Conservation (phyloP, 495 filamentous ascomycete species). For the Rusavskia elegans region DNA sequence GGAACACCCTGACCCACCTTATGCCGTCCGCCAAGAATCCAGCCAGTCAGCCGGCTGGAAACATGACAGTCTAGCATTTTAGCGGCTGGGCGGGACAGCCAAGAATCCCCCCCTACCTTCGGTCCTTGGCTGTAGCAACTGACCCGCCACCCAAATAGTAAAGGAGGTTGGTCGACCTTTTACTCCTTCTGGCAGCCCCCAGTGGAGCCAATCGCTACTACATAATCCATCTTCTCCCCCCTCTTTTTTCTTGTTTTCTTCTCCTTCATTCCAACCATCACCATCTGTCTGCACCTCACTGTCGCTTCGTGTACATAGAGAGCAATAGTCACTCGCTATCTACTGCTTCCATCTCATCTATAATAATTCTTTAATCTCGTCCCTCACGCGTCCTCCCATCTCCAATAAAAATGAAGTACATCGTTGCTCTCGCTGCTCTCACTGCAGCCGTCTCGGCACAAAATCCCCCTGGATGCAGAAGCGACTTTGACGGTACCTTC, state of each 20-base stretch:
- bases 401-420: neutral
- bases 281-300: neutral
- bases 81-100: too few relatives aligned
- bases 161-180: neutral
- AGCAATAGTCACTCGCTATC: constrained; percentile 1
- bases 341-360: neutral
- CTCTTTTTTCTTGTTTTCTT: neutral
- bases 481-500: neutral
- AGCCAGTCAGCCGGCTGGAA: too few relatives aligned
- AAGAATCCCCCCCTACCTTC: too few relatives aligned
- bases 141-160: too few relatives aligned
- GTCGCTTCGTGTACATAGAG: constrained; percentile 1
- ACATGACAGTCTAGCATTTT: too few relatives aligned
- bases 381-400: neutral
- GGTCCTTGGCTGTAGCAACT: too few relatives aligned
- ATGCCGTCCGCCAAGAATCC: too few relatives aligned
- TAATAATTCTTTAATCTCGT: neutral
- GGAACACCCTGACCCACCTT: too few relatives aligned
- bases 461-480: neutral
- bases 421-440: neutral
- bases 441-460: neutral
- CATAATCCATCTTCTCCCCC: neutral
- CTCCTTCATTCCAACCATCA: neutral
- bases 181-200: neutral
- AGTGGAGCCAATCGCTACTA: neutral